phyloP scores from a whole-genome alignment of 176 grass and related monocot genomes.

The Pharus latifolius region DNA sequence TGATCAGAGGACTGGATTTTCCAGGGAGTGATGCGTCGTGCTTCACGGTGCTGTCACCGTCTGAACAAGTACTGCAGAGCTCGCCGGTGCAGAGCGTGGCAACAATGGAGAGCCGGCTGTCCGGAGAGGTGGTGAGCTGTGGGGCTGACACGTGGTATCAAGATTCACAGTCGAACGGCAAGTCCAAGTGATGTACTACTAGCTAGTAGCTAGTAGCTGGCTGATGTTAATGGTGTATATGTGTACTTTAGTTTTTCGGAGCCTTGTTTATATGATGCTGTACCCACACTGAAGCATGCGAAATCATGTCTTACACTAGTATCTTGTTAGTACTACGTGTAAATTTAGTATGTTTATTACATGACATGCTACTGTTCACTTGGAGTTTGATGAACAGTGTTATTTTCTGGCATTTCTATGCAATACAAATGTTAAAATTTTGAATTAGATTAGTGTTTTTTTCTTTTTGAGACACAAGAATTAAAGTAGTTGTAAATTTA shows the following conservation, averaged over 20 bases:
- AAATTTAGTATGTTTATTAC: too few relatives aligned
- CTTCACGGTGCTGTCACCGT: slow-evolving; percentile 21
- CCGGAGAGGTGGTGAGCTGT: slow-evolving; percentile 17
- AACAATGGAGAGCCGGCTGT: slow-evolving; percentile 16
- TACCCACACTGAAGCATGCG: not conserved
- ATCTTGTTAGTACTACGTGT: too few relatives aligned
- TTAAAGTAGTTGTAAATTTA: too few relatives aligned
- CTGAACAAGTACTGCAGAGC: slow-evolving; percentile 39
- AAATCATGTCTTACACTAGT: too few relatives aligned
- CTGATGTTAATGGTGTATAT: not conserved
- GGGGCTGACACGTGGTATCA: slow-evolving; percentile 35
- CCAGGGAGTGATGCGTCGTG: slow-evolving; percentile 13
- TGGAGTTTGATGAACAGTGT: too few relatives aligned
- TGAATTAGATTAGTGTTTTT: too few relatives aligned
- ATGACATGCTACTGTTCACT: too few relatives aligned
- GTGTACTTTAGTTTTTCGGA: not conserved
- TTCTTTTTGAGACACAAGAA: too few relatives aligned
- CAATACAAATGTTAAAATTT: too few relatives aligned
- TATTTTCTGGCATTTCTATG: too few relatives aligned
- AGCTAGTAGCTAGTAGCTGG: too few relatives aligned
- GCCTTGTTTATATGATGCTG: too few relatives aligned
- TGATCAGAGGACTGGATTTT: slow-evolving; percentile 33
- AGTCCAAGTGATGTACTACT: not conserved
- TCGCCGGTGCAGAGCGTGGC: slow-evolving; percentile 33
- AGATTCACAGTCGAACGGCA: not conserved